phyloP scores from a whole-genome alignment of 345 rosid species.

The Linum tenue region DNA sequence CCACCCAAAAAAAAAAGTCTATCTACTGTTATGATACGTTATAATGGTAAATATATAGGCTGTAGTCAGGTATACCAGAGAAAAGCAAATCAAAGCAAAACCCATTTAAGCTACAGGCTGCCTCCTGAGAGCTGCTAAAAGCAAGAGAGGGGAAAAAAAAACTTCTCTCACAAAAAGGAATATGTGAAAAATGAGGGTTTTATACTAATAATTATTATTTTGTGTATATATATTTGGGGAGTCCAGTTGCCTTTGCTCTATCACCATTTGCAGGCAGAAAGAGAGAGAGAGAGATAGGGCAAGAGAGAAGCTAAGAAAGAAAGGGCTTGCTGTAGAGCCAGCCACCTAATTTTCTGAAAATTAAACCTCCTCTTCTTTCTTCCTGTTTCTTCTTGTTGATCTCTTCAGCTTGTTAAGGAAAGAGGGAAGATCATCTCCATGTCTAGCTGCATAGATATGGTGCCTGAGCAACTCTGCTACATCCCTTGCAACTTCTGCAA shows the following conservation, averaged over 20 bases:
- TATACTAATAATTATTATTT: too few species aligned
- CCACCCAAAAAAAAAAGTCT: too few species aligned
- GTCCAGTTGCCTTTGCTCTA: neutral
- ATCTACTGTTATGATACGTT: too few species aligned
- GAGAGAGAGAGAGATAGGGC: neutral
- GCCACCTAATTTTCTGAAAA: too few species aligned
- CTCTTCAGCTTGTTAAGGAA: neutral
- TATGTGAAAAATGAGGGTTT: too few species aligned
- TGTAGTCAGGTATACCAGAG: too few species aligned
- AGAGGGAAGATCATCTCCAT: neutral
- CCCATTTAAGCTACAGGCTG: too few species aligned
- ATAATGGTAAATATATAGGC: too few species aligned
- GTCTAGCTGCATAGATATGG: constrained; percentile 23
- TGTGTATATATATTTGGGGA: neutral
- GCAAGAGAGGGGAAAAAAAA: neutral
- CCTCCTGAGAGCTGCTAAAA: too few species aligned
- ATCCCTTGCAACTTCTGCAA: constrained; percentile 99
- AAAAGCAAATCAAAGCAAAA: too few species aligned
- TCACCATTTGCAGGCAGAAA: neutral
- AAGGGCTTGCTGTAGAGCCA: too few species aligned
- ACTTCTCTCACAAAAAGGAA: too few species aligned
- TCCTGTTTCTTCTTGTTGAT: neutral
- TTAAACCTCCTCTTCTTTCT: neutral
- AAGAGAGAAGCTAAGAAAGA: neutral
- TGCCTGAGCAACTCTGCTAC: constrained; percentile 87